Evolutionary conservation across 2,329 filamentous ascomycete species (phyloP).

Genomic region (Beauveria asiatica): DNA sequence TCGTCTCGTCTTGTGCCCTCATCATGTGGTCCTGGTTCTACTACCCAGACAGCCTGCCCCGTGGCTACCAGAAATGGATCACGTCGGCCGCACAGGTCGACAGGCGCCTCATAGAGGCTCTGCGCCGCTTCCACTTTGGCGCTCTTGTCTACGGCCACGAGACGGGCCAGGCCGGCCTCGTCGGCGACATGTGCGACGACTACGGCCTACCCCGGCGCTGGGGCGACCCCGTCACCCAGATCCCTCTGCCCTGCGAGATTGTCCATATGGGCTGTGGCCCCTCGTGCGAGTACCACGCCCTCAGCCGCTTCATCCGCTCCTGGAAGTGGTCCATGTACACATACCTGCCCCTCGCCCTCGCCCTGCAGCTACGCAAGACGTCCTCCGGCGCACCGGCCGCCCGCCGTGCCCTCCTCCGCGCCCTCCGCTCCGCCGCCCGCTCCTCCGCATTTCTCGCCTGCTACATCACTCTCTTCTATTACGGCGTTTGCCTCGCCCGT

Average conservation of each 20-base stretch:
- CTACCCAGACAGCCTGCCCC: constrained; percentile 58
- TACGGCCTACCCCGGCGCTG: constrained; percentile 59
- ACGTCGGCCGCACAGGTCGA: constrained; percentile 68
- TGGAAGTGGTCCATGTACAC: constrained; percentile 69
- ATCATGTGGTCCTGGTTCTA: constrained; percentile 94
- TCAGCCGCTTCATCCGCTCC: constrained; percentile 57
- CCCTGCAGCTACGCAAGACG: constrained; percentile 42
- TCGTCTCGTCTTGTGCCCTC: constrained; percentile 61
- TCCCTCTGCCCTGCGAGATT: constrained; percentile 74
- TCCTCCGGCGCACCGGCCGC: constrained; percentile 15
- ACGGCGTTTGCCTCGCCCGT: constrained; percentile 70
- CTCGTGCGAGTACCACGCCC: constrained; percentile 66
- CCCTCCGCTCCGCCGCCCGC: constrained; percentile 52
- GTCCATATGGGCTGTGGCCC: constrained; percentile 72
- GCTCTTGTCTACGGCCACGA: constrained; percentile 65
- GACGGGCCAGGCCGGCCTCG: constrained; percentile 58
- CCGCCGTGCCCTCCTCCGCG: constrained; percentile 37
- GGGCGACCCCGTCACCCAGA: constrained; percentile 60
- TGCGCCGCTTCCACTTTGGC: constrained; percentile 56
- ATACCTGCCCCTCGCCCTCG: constrained; percentile 66
- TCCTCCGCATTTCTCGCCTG: constrained; percentile 71
- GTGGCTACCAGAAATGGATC: constrained; percentile 75
- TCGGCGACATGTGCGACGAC: constrained; percentile 65
- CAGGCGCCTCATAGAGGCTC: constrained; percentile 61
- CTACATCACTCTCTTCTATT: constrained; percentile 77